Base-by-base conservation (phyloP, 805 yeast genomes). In the Wickerhamiella domercqiae region DNA sequence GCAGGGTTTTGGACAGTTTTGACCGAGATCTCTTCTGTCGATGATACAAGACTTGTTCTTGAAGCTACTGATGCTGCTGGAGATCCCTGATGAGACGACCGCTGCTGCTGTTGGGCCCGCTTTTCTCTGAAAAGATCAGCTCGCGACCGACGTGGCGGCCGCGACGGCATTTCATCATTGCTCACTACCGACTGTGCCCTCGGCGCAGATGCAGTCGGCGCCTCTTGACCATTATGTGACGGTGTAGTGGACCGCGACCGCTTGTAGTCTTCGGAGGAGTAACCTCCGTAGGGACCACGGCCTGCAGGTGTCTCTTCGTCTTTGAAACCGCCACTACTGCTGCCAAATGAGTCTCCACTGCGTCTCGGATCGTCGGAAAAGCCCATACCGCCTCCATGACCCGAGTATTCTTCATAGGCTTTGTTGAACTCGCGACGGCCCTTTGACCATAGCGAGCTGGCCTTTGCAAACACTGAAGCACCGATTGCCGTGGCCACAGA, bases 401-500 rank as follows among this genome's bases (percentile, higher is more conserved):
- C 26, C 25, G 69, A 70, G 47, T 75, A 70, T 50, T 68, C 70
- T 36, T 71, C 78, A 21, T 76, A 59, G 29, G 78, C 79, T 46
- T 71, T 70, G 43, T 71, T 69, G 7, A 78, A 62, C 26, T 75
- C 73, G 40, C 73, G 64, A 37, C 67, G 63, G 1, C 84, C 78
- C 43, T 71, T 67, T 37, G 70, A 65, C 46, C 75, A 66, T 34
- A 75, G 55, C 32, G 62, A 60, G 11, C 75, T 67, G 1, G 86
- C 87, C 39, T 70, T 72, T 24, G 68, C 64, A 48, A 71, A 64
- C 33, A 78, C 53, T 32, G 72, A 75, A 2, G 60, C 48, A 0
- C 81, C 73, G 14, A 77, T 46, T 18, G 70, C 78, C 41, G 66
- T 67, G 15, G 76, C 66, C 30, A 17, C 21, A 20, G 16, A 21